A percentile compares a stretch with the other conserved stretches of the same genome.
phyloP scores from a whole-genome alignment of 1,284 basidiomycete species.

The Cryptococcus hybrid region DNA sequence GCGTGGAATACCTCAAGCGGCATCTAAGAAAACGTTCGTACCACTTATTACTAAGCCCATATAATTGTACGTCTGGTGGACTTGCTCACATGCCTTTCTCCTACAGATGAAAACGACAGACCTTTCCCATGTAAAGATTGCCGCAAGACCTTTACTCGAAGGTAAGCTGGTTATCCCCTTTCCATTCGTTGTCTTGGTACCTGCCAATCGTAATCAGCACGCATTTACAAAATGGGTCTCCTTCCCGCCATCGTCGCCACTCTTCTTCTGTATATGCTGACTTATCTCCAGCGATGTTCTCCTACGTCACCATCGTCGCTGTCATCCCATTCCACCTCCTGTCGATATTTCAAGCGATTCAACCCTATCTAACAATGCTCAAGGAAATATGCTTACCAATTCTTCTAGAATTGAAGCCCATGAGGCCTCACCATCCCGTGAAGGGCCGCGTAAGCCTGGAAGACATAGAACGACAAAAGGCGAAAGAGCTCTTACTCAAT shows the following conservation, averaged over 20 bases:
- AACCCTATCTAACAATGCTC: slow-evolving; percentile 27
- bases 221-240: too few relatives aligned
- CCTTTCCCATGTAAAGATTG: slow-evolving; percentile 51
- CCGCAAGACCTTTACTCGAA: slow-evolving; percentile 49
- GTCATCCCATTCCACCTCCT: slow-evolving; percentile 48
- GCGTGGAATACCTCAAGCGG: slow-evolving; percentile 50
- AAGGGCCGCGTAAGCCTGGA: slow-evolving; percentile 28
- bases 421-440: slow-evolving; percentile 26
- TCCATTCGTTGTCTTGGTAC: not conserved
- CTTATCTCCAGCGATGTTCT: slow-evolving; percentile 44
- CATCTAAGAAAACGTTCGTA: slow-evolving; percentile 51
- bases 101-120: slow-evolving; percentile 47
- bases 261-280: not conserved
- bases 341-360: slow-evolving; percentile 40
- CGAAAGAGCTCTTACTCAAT: slow-evolving; percentile 5
- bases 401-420: slow-evolving; percentile 40
- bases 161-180: slow-evolving; percentile 24
- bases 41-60: not conserved
- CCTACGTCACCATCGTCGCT: slow-evolving; percentile 48
- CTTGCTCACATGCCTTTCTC: too few relatives aligned
- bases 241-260: too few relatives aligned
- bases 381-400: slow-evolving; percentile 41
- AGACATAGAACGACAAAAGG: slow-evolving; percentile 10
- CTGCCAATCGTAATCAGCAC: not conserved
- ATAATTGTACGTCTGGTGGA: not conserved